phyloP scores from a whole-genome alignment of 202 grass and related monocot species.

The Alloteropsis angusta region DNA sequence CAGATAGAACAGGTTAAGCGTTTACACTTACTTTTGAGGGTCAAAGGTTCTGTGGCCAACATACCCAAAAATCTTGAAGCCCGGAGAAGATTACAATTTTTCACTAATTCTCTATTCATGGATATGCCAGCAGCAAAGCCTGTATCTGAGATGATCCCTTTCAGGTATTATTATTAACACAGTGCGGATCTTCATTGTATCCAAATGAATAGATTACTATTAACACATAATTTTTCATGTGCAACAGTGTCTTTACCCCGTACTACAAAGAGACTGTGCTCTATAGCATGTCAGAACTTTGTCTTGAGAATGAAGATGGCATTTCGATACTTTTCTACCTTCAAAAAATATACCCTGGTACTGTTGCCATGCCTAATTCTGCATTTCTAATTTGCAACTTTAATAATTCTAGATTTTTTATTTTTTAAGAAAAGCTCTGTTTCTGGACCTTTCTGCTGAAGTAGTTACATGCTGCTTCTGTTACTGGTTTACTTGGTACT shows the following conservation, averaged over 20 bases:
- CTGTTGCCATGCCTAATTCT: constrained; percentile 5
- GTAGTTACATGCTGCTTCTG: not conserved
- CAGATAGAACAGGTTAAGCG: constrained; percentile 91
- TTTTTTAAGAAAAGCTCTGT: not conserved
- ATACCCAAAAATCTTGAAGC: constrained; percentile 95
- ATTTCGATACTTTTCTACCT: constrained; percentile 96
- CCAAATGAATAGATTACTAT: constrained; percentile 3
- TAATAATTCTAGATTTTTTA: not conserved
- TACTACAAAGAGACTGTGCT: constrained; percentile 98
- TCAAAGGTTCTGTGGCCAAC: constrained; percentile 82
- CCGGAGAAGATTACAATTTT: constrained; percentile 85
- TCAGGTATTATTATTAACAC: constrained; percentile 67
- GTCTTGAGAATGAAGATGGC: constrained; percentile 84
- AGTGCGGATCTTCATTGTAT: constrained; percentile 1
- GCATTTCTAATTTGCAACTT: not conserved
- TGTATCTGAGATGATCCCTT: constrained; percentile 93
- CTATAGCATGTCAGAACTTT: constrained; percentile 69
- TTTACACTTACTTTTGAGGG: constrained; percentile 86
- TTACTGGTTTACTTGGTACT: not conserved
- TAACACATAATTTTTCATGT: constrained; percentile 33
- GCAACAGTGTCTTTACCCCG: constrained; percentile 93
- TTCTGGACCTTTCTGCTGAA: not conserved
- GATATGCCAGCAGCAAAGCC: constrained; percentile 70
- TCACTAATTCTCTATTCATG: constrained; percentile 94
- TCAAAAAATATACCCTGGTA: constrained; percentile 98